These are phyloP conservation scores for Mortierella claussenii DNA, from an alignment of 192 early-diverging fungal species.

Conservation along the genomic window DNA sequence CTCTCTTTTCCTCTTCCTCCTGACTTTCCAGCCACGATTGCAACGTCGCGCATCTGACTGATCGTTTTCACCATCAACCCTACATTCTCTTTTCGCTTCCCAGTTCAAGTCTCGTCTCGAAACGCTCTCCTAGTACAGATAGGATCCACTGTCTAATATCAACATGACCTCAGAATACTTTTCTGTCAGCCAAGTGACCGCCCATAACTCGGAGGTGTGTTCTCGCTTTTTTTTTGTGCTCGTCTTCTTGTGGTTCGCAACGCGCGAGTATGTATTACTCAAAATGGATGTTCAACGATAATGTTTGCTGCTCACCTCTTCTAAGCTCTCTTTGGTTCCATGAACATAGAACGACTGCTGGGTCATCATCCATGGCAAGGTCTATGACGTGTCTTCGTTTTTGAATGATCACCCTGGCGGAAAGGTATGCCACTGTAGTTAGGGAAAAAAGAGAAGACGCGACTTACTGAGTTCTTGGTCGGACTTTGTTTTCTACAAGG, in stretches of 20 bases:
- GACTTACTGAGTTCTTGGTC: not conserved
- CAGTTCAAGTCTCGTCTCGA: constrained; percentile 52
- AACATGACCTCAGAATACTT: constrained; percentile 41
- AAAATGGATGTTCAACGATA: no score
- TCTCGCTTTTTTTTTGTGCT: not conserved
- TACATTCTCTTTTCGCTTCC: constrained; percentile 33
- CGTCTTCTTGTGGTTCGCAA: not conserved
- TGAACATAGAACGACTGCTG: constrained; percentile 59
- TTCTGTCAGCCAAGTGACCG: constrained; percentile 23
- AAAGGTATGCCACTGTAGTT: constrained; percentile 27
- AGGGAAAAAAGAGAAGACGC: not conserved
- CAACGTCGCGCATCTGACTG: not conserved
- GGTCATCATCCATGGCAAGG: constrained; percentile 71
- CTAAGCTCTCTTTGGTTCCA: no score
- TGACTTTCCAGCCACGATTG: not conserved
- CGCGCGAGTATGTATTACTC: no score
- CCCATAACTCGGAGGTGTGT: constrained; percentile 48
- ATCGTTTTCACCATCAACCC: constrained; percentile 42
- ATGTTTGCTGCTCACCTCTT: no score
- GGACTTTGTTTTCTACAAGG: no score
- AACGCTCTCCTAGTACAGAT: constrained; percentile 21
- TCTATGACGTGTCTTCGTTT: constrained; percentile 69
- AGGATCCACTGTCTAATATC: constrained; percentile 4
- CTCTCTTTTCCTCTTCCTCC: not conserved
- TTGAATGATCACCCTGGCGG: constrained; percentile 69